These are phyloP conservation scores for Rhodotorula graminis DNA, from an alignment of 768 basidiomycete species.

Conservation along the genomic window DNA sequence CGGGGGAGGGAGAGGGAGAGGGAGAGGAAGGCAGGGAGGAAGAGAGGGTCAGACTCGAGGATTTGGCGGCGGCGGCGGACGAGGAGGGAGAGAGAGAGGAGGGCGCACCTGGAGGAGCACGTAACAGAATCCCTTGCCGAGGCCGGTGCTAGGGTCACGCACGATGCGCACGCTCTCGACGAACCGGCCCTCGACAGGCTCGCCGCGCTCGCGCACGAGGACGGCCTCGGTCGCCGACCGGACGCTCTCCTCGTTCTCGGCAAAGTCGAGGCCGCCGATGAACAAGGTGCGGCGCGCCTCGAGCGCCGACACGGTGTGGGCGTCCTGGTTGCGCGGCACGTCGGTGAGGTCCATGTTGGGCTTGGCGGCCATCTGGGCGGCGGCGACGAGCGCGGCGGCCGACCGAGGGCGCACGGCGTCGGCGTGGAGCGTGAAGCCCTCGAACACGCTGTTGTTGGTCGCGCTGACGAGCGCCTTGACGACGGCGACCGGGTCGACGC, in stretches of 20 bases:
- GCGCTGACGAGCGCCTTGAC: conserved; percentile 52
- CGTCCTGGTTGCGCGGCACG: conserved; percentile 36
- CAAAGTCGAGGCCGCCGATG: conserved; percentile 89
- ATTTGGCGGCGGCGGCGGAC: no score
- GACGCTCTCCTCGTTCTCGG: conserved; percentile 81
- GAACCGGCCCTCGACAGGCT: conserved; percentile 32
- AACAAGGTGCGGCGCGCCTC: conserved; percentile 82
- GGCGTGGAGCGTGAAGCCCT: conserved; percentile 72
- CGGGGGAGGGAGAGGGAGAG: neutral
- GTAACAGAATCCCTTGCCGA: conserved; percentile 94
- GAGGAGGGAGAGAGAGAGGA: conserved; percentile 8
- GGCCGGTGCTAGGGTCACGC: conserved; percentile 80
- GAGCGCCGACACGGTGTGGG: conserved; percentile 42
- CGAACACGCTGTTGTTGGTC: conserved; percentile 67
- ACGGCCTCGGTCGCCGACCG: conserved; percentile 78
- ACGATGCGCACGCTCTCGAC: conserved; percentile 66
- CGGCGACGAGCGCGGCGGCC: conserved; percentile 43
- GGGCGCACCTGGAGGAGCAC: conserved; percentile 71
- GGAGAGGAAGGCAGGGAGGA: neutral
- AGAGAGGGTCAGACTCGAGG: neutral
- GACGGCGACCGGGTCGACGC: conserved; percentile 38
- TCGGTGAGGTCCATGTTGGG: conserved; percentile 45
- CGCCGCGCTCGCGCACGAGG: conserved; percentile 49
- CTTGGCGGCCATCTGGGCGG: conserved; percentile 44
- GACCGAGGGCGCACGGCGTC: conserved; percentile 57